A percentile compares a stretch with the other conserved stretches of the same genome.
phyloP scores from a whole-genome alignment of 768 basidiomycete genomes.

The Leccinum boreale region DNA sequence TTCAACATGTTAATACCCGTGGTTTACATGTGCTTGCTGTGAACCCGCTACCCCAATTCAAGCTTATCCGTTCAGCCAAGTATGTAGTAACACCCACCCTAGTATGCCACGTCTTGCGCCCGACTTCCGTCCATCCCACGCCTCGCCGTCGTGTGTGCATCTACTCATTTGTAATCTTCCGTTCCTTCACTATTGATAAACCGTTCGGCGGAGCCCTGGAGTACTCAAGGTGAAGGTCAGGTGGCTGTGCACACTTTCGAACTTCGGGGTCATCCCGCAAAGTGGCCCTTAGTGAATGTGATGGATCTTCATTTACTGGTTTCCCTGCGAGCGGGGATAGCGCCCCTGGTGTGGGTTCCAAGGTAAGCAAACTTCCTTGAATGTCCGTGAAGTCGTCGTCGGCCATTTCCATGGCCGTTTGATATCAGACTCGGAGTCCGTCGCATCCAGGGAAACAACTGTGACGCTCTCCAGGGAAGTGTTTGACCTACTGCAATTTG shows the following conservation, averaged over 20 bases:
- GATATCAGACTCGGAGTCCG: neutral
- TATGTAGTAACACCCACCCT: slow-evolving; percentile 37
- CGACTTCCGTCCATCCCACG: slow-evolving; percentile 70
- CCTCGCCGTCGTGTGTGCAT: slow-evolving; percentile 56
- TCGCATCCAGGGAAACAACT: slow-evolving; percentile 37
- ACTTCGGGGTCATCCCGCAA: slow-evolving; percentile 11
- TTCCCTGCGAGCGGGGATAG: neutral
- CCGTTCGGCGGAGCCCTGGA: slow-evolving; percentile 57
- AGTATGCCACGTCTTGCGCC: slow-evolving; percentile 81
- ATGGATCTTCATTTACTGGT: neutral
- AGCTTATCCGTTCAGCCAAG: neutral
- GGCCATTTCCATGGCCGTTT: neutral
- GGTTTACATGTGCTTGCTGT: slow-evolving; percentile 39
- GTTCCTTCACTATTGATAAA: slow-evolving; percentile 52
- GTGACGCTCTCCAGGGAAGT: slow-evolving; percentile 52
- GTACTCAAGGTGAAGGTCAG: slow-evolving; percentile 44
- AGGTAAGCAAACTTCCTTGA: neutral
- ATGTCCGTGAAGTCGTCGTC: neutral
- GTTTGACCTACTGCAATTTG: neutral
- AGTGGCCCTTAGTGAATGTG: neutral
- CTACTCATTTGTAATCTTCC: slow-evolving; percentile 62
- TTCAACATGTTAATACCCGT: slow-evolving; percentile 30
- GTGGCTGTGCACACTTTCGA: slow-evolving; percentile 42
- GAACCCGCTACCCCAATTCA: neutral
- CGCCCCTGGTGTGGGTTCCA: neutral